A percentile compares a stretch with the other conserved stretches of the same genome.
These are phyloP conservation scores for Quercus ilex DNA, from an alignment of 306 rosid species.

Conservation along the genomic window DNA sequence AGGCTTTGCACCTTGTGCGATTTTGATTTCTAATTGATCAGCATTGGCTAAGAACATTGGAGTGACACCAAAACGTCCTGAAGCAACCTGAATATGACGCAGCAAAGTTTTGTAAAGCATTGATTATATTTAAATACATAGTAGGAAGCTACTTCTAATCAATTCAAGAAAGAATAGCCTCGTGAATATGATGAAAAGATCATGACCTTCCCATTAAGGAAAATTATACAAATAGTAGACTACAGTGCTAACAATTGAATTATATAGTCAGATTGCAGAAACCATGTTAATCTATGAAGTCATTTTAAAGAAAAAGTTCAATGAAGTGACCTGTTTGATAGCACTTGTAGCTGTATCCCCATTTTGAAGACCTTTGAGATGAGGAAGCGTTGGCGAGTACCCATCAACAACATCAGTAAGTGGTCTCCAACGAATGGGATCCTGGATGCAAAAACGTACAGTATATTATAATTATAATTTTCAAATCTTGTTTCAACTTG, in stretches of 20 bases:
- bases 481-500: not conserved
- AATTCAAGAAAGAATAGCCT: conserved; percentile 1
- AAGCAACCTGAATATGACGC: conserved; percentile 76
- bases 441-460: conserved; percentile 44
- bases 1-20: conserved; percentile 99
- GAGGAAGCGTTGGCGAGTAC: conserved; percentile 96
- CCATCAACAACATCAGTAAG: conserved; percentile 97
- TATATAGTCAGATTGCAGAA: conserved; percentile 11
- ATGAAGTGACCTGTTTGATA: conserved; percentile 79
- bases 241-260: conserved; percentile 4
- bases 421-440: conserved; percentile 98
- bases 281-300: not conserved
- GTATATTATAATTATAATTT: not conserved
- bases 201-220: conserved; percentile 11
- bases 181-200: conserved; percentile 9
- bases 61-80: conserved; percentile 99
- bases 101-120: conserved; percentile 1
- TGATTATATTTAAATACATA: conserved; percentile 2
- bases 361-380: conserved; percentile 99
- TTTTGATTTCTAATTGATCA: conserved; percentile 92
- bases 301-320: conserved; percentile 17
- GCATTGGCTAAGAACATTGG: conserved; percentile 99
- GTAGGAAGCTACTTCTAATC: not conserved
- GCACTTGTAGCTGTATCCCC: conserved; percentile 99
- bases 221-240: not conserved